phyloP scores from a whole-genome alignment of 805 yeast species.

The Priceomyces melissophilus region DNA sequence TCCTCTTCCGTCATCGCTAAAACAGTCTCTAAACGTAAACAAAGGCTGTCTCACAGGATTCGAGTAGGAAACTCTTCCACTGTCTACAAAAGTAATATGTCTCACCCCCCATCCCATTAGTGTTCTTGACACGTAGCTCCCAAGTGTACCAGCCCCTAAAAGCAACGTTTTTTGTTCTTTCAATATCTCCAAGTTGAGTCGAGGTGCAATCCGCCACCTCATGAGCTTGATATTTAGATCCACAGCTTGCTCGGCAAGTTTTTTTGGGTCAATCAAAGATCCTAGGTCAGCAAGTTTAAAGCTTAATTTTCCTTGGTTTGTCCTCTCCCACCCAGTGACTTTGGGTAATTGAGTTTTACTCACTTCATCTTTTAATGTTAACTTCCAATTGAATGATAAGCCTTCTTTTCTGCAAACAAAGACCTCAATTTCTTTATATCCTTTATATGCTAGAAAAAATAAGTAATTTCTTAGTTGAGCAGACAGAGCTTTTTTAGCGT shows the following conservation, averaged over 20 bases:
- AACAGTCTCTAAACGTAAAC: conserved; percentile 77
- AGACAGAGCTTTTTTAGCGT: conserved; percentile 35
- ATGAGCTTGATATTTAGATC: conserved; percentile 86
- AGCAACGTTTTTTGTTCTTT: conserved; percentile 62
- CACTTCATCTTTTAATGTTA: conserved; percentile 12
- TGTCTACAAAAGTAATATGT: conserved; percentile 83
- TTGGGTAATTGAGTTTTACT: conserved; percentile 27
- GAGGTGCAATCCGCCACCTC: conserved; percentile 96
- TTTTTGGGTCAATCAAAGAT: conserved; percentile 71
- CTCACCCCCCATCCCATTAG: conserved; percentile 94
- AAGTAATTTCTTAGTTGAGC: conserved; percentile 59
- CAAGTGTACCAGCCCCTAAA: conserved; percentile 96
- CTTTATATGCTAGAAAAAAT: conserved; percentile 37
- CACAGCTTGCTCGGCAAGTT: conserved; percentile 86
- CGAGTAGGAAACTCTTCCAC: conserved; percentile 82
- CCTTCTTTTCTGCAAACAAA: conserved; percentile 22
- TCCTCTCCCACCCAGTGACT: conserved; percentile 89
- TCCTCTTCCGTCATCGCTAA: conserved; percentile 59
- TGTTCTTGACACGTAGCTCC: conserved; percentile 84
- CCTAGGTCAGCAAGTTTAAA: conserved; percentile 86
- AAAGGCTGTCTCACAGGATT: conserved; percentile 96
- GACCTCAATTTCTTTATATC: conserved; percentile 17
- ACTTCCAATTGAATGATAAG: conserved; percentile 13
- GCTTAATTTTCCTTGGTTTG: conserved; percentile 63
- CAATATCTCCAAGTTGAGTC: conserved; percentile 64